Conservation (phyloP, 2,329 filamentous ascomycete genomes). For the Clonostachys rosea region DNA sequence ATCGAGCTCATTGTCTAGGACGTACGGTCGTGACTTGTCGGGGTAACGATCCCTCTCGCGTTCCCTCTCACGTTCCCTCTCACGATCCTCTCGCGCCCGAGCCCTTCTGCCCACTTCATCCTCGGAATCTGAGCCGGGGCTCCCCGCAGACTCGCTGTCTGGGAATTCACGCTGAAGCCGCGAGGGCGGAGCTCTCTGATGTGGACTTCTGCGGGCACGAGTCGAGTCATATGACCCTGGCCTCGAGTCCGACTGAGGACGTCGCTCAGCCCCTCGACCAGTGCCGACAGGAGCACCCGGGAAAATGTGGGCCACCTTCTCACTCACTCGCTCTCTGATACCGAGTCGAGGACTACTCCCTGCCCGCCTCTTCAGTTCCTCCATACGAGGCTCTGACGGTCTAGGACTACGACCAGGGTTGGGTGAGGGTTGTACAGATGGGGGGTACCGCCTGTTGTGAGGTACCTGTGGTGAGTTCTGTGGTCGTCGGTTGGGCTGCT, state of each 20-base stretch:
- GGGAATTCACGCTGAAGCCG: conserved; percentile 35
- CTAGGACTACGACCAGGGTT: conserved; percentile 4
- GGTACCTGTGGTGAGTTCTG: conserved; percentile 18
- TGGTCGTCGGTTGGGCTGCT: conserved; percentile 9
- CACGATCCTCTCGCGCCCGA: conserved; percentile 11
- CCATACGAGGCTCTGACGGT: too few relatives aligned
- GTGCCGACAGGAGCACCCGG: background rate
- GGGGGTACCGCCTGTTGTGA: conserved; percentile 6
- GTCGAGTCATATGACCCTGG: conserved; percentile 21
- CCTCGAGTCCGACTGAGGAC: conserved; percentile 28
- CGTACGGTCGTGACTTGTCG: conserved; percentile 22
- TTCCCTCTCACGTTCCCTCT: conserved; percentile 18
- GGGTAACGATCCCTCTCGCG: conserved; percentile 28
- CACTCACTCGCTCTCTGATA: conserved; percentile 36
- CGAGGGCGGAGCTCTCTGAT: conserved; percentile 11
- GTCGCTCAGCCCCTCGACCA: conserved; percentile 11
- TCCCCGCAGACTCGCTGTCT: conserved; percentile 27
- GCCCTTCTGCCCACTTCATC: conserved; percentile 13
- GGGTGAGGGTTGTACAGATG: background rate
- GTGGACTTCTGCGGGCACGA: conserved; percentile 22
- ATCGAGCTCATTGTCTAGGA: conserved; percentile 21
- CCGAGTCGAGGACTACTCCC: conserved; percentile 27
- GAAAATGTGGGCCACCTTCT: conserved; percentile 37
- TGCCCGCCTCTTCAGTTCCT: conserved; percentile 23
- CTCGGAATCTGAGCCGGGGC: conserved; percentile 23